Percentiles rank a stretch among this genome's conserved stretches.
These are phyloP conservation scores for Neopestalotiopsis rosae DNA, from an alignment of 2,329 filamentous ascomycete species.

Conservation along the genomic window DNA sequence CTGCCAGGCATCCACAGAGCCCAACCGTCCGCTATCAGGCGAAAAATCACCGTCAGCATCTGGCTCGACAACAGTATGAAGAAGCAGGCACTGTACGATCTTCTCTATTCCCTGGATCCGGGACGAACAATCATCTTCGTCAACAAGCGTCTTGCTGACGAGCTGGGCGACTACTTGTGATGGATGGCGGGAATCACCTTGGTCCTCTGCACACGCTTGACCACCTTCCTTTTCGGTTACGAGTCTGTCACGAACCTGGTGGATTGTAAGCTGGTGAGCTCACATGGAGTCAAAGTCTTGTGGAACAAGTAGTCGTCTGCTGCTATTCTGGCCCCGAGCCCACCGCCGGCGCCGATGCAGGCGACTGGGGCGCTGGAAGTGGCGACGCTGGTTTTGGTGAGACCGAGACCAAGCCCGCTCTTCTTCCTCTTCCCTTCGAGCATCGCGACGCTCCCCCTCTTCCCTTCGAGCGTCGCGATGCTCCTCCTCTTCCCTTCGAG, in stretches of 20 bases:
- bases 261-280: no score
- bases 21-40: no score
- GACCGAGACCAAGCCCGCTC: constrained; percentile 18
- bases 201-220: no score
- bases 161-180: constrained; percentile 87
- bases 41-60: constrained; percentile 50
- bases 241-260: no score
- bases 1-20: no score
- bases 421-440: constrained; percentile 16
- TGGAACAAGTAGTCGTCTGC: no score
- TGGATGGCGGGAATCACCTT: constrained; percentile 67
- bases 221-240: no score
- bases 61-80: constrained; percentile 71
- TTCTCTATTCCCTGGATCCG: constrained; percentile 73
- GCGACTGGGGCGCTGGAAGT: constrained; percentile 18
- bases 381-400: constrained; percentile 28
- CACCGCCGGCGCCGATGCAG: constrained; percentile 6
- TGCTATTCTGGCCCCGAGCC: neutral
- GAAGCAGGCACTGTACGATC: constrained; percentile 71
- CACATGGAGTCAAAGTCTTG: no score
- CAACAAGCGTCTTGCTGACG: constrained; percentile 78
- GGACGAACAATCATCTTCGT: constrained; percentile 88
- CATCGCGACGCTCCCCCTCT: constrained; percentile 3
- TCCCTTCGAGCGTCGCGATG: no score
- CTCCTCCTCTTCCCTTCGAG: no score